These are phyloP conservation scores for Basidiobolus meristosporus DNA, from an alignment of 371 early-diverging fungal genomes.

Conservation along the genomic window DNA sequence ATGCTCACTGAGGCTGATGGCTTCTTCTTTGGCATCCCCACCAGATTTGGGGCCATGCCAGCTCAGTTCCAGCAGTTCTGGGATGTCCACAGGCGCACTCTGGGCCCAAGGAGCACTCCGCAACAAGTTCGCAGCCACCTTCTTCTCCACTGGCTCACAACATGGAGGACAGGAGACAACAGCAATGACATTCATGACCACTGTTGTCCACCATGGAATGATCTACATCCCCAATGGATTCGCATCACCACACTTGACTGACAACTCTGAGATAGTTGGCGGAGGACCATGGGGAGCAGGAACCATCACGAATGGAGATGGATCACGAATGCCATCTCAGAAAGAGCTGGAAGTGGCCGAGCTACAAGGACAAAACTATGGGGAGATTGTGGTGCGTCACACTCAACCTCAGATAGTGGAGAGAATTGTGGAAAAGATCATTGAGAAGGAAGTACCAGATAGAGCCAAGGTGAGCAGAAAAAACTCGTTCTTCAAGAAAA, in stretches of 20 bases:
- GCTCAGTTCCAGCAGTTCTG: conserved; percentile 53
- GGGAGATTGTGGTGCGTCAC: too few relatives aligned
- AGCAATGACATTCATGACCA: conserved; percentile 37
- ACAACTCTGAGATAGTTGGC: conserved; percentile 31
- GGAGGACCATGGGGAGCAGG: conserved; percentile 65
- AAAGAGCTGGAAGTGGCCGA: conserved; percentile 44
- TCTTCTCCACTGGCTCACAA: conserved; percentile 50
- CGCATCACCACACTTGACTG: conserved; percentile 19
- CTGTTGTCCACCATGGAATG: conserved; percentile 63
- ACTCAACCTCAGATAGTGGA: too few relatives aligned
- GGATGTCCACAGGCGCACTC: conserved; percentile 54
- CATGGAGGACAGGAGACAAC: conserved; percentile 72
- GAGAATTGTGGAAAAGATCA: too few relatives aligned
- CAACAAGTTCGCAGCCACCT: conserved; percentile 55
- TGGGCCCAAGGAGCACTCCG: conserved; percentile 42
- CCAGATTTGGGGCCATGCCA: conserved; percentile 49
- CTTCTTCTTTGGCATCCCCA: conserved; percentile 59
- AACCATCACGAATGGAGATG: conserved; percentile 45
- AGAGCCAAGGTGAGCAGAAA: too few relatives aligned
- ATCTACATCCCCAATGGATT: conserved; percentile 58
- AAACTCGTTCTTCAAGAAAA: too few relatives aligned
- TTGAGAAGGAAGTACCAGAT: too few relatives aligned
- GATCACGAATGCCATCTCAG: conserved; percentile 23
- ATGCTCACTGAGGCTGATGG: conserved; percentile 51
- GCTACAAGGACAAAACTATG: conserved; percentile 42